Percentiles rank a stretch among this genome's conserved stretches.
Conservation (phyloP, 2,329 filamentous ascomycete species). For the Monilinia laxa region DNA sequence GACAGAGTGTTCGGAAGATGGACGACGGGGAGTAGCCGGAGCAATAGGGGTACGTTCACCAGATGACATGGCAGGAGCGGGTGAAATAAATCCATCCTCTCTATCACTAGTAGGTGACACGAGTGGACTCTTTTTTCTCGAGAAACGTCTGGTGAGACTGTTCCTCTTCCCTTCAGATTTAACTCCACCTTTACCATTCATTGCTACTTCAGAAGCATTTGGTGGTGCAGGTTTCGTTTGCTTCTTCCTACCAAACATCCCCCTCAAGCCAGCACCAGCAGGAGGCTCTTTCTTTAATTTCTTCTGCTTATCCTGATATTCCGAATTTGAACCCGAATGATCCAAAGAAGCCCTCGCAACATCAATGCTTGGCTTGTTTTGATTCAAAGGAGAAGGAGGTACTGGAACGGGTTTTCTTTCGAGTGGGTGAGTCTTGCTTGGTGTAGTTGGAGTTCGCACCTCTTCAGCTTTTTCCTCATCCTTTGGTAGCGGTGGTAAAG, state of each 20-base stretch:
- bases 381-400: slow-evolving; percentile 24
- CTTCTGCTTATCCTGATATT: slow-evolving; percentile 48
- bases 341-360: slow-evolving; percentile 33
- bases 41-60: slow-evolving; percentile 35
- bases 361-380: slow-evolving; percentile 31
- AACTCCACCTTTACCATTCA: slow-evolving; percentile 41
- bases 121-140: slow-evolving; percentile 42
- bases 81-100: slow-evolving; percentile 33
- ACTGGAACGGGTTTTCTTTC: slow-evolving; percentile 28
- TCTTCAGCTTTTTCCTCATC: slow-evolving; percentile 41
- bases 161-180: slow-evolving; percentile 32
- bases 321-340: slow-evolving; percentile 43
- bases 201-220: slow-evolving; percentile 24
- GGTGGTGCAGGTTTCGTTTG: slow-evolving; percentile 14
- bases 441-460: slow-evolving; percentile 34
- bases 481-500: slow-evolving; percentile 27
- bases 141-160: slow-evolving; percentile 43
- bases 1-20: slow-evolving; percentile 47
- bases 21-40: slow-evolving; percentile 38
- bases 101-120: slow-evolving; percentile 27
- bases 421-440: slow-evolving; percentile 26
- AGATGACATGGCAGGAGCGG: slow-evolving; percentile 38
- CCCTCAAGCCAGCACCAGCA: slow-evolving; percentile 54
- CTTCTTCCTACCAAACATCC: slow-evolving; percentile 64
- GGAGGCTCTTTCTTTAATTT: slow-evolving; percentile 51